Evolutionary conservation across 768 basidiomycete genomes (phyloP), one percentile per base, ranked within the genome.

Genomic region (Termitomyces sp.): DNA sequence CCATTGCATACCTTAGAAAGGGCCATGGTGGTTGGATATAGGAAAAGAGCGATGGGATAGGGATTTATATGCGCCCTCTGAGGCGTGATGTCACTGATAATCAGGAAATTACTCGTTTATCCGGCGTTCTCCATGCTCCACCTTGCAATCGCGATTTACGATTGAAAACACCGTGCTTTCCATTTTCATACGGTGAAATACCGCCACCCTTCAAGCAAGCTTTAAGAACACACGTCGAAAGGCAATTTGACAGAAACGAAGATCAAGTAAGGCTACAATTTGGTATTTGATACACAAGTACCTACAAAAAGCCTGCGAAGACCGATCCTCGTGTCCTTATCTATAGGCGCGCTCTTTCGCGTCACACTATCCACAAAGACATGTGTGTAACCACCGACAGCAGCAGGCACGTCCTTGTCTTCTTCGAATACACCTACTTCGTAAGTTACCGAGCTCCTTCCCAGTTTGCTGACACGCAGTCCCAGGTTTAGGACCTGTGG

Each of bases 391-490:
- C 80, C 81, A 2, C 80, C 81, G 20, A 82, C 81, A 13, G 78
- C 81, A 0, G 73, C 73, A 2, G 75, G 73, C 10, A 58, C 37
- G 34, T 76, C 69, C 36, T 67, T 66, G 26, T 72, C 80, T 50
- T 81, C 73, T 49, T 74, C 75, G 65, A 92, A 93, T 16, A 93
- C 84, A 0, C 86, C 91, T 1, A 93, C 79, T 64, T 92, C 90
- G 65, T 93, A 93, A 1, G 81, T 76, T 41, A 88, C 90, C 0
- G 91, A 93, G 64, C 87, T 90, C 36, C 66, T 84, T 18, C 91
- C 90, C 0, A 93, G 73, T 50, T 79, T 82, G 50, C 68, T 79
- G 20, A 92, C 86, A 6, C 87, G 75, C 44, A 93, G 71, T 26
- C 88, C 89, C 12, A 92, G 77, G 51, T 87, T 82, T 4, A 92